phyloP scores from a whole-genome alignment of 495 filamentous ascomycete species.

The Chaetomium cochliodes region DNA sequence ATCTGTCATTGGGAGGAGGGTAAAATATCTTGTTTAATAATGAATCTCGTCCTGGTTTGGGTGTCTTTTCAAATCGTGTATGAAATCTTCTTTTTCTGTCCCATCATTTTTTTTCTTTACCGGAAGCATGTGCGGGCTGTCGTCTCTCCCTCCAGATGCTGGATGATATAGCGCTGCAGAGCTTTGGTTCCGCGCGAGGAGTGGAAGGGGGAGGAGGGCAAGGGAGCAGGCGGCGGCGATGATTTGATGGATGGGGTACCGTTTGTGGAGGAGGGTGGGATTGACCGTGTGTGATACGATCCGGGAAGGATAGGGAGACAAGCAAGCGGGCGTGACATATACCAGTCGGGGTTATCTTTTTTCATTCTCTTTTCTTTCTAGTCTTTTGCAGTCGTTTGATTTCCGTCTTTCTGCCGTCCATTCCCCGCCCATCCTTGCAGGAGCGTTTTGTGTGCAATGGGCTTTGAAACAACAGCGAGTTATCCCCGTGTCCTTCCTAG shows the following conservation, averaged over 20 bases:
- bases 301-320: conserved; percentile 11
- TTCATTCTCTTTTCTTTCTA: conserved; percentile 11
- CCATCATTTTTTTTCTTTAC: conserved; percentile 19
- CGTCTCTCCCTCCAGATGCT: conserved; percentile 13
- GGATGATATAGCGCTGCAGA: conserved; percentile 11
- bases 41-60: conserved; percentile 30
- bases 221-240: neutral
- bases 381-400: neutral
- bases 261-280: neutral
- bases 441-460: neutral
- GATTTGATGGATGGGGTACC: conserved; percentile 3
- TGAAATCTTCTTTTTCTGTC: conserved; percentile 30
- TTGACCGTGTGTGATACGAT: neutral
- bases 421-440: neutral
- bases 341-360: conserved; percentile 16
- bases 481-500: no score
- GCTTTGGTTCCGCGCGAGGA: conserved; percentile 6
- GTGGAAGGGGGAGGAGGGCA: neutral
- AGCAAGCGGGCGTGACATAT: conserved; percentile 15
- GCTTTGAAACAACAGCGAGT: neutral
- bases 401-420: neutral
- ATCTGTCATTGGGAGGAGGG: conserved; percentile 21
- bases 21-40: conserved; percentile 47
- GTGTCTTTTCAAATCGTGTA: conserved; percentile 31
- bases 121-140: conserved; percentile 8